A percentile compares a stretch with the other conserved stretches of the same genome.
These are phyloP conservation scores for Malassezia sp. DNA, from an alignment of 1,284 basidiomycete genomes.

Conservation along the genomic window DNA sequence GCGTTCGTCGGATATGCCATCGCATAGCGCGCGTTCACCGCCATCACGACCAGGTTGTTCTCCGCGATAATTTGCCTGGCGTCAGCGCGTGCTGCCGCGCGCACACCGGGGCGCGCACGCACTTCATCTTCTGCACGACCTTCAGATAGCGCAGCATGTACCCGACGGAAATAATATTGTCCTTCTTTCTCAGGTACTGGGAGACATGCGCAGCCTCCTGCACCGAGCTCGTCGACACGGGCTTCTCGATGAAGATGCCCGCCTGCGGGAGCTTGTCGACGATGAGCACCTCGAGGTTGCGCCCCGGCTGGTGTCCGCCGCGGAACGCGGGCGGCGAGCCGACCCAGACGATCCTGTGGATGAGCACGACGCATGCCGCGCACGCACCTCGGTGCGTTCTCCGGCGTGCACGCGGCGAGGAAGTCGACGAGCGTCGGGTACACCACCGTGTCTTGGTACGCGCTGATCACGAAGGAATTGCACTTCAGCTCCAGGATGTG, in stretches of 20 bases:
- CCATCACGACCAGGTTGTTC: slow-evolving; percentile 88
- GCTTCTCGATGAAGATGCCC: slow-evolving; percentile 87
- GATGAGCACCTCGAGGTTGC: slow-evolving; percentile 80
- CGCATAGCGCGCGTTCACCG: slow-evolving; percentile 86
- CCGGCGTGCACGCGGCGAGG: slow-evolving; percentile 55
- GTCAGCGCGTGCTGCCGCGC: too few relatives aligned
- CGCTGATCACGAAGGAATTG: slow-evolving; percentile 79
- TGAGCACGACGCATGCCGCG: too few relatives aligned
- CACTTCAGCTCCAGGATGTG: slow-evolving; percentile 77
- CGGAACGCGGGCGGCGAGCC: slow-evolving; percentile 89
- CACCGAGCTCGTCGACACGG: slow-evolving; percentile 70
- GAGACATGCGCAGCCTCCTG: slow-evolving; percentile 48
- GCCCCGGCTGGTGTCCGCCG: slow-evolving; percentile 50
- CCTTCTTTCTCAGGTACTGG: slow-evolving; percentile 28
- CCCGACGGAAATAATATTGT: slow-evolving; percentile 78
- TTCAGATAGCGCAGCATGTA: slow-evolving; percentile 50
- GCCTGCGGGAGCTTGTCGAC: slow-evolving; percentile 61
- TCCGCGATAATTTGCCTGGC: slow-evolving; percentile 67
- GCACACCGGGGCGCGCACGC: too few relatives aligned
- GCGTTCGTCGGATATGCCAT: slow-evolving; percentile 65
- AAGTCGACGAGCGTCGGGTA: slow-evolving; percentile 83
- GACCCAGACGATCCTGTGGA: slow-evolving; percentile 65
- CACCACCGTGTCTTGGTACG: slow-evolving; percentile 79
- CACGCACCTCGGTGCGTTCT: too few relatives aligned
- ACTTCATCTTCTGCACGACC: slow-evolving; percentile 97